Evolutionary conservation across 139 green algal species (phyloP).

Genomic region (Edaphochlamys debaryana): DNA sequence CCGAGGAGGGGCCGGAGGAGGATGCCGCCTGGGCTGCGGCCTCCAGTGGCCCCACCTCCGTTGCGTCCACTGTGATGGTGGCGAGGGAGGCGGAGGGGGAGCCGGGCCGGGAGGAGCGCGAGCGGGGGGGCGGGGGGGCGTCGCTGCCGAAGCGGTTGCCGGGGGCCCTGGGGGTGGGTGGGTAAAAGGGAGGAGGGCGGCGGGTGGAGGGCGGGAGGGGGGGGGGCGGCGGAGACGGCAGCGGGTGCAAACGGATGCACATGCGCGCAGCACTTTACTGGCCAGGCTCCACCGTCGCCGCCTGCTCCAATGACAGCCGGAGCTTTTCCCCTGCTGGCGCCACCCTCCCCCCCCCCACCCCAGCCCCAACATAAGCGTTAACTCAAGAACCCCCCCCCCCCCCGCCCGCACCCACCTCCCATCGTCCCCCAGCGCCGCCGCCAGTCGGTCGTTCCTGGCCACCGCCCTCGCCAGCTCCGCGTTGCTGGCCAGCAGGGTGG

Average conservation of each 20-base stretch:
- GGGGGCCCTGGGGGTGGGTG: neutral
- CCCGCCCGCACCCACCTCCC: neutral
- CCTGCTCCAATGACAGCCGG: too few relatives aligned
- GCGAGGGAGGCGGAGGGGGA: neutral
- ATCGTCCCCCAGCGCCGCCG: conserved; percentile 5
- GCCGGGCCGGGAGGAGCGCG: too few relatives aligned
- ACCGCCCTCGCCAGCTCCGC: neutral
- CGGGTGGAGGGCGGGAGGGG: too few relatives aligned
- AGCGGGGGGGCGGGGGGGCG: too few relatives aligned
- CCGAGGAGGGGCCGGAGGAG: neutral
- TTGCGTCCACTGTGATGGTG: neutral
- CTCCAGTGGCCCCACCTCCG: neutral
- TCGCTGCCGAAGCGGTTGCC: neutral
- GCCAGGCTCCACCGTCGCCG: too few relatives aligned
- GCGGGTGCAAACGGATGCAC: too few relatives aligned
- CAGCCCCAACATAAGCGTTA: neutral
- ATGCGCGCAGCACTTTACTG: too few relatives aligned
- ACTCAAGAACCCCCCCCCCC: neutral
- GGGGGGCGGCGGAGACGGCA: too few relatives aligned
- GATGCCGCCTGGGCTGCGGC: neutral
- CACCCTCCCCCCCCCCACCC: neutral
- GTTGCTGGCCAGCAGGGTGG: neutral
- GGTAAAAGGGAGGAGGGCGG: too few relatives aligned
- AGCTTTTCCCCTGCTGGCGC: too few relatives aligned
- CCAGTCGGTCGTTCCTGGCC: neutral